Evolutionary conservation across 1,284 basidiomycete genomes (phyloP), one percentile per base, ranked within the genome.

Genomic region (Melanopsichium pennsylvanicum): DNA sequence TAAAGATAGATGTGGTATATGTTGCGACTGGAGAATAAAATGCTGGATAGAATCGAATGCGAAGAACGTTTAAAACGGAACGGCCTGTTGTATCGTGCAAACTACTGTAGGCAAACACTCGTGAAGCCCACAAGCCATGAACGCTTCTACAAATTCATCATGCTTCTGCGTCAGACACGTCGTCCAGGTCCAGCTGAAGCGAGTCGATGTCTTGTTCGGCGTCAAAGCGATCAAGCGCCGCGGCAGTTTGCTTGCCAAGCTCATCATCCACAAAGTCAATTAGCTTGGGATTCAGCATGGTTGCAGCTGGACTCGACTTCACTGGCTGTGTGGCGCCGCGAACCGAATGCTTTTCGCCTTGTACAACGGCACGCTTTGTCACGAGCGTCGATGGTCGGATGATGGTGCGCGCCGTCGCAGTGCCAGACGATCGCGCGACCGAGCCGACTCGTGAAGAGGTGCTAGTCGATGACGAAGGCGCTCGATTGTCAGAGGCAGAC

Each of bases 181-280:
- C 41, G 26, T 26, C 51, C 27, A 66, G 38, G 13, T 66, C 62
- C 29, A 66, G 47, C 50, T 55, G 50, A 5, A 66, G 51, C 23
- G 60, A 27, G 36, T 40, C 51, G 10, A 66, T 12, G 23, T 32
- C 47, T 2, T 66, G 50, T 19, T 59, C 56, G 11, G 49, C 56
- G 29, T 55, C 43, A 23, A 59, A 15, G 0, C 45, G 47, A 19
- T 44, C 22, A 2, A 66, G 41, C 26, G 49, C 35, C 3, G 55
- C 62, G 15, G 47, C 55, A 3, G 62, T 59, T 5, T 59, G 55
- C 42, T 46, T 49, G 54, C 66, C 66, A 1, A 69, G 54, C 4
- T 69, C 66, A 22, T 69, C 66, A 15, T 69, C 39, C 1, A 52
- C 55, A 46, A 69, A 62, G 34, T 69, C 66, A 15, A 58, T 41